Base-by-base conservation (phyloP, 352 stramenopile species). In the Globisporangium cystogenes region DNA sequence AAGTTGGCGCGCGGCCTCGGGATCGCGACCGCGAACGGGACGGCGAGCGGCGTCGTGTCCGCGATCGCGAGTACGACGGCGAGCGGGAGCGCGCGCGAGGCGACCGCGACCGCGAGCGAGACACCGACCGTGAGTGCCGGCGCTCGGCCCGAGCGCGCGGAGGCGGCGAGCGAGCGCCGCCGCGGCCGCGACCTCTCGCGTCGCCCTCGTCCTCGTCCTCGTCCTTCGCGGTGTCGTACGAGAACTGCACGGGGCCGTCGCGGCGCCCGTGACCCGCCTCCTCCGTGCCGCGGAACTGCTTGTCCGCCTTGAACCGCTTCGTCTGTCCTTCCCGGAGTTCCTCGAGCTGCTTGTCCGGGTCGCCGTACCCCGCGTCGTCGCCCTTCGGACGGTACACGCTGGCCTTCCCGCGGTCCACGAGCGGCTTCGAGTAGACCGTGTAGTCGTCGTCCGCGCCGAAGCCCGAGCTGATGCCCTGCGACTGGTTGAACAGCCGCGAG, bases 371-470 rank as follows among this genome's bases (percentile, higher is more conserved):
- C 52, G 95, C 87, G 6, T 88, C 88, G 52, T 96, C 84, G 18
- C 72, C 82, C 66, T 96, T 97, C 10, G 88, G 88, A 15, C 85
- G 83, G 65, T 96, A 96, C 51, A 96, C 84, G 27, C 79, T 92
- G 3, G 82, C 86, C 55, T 95, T 92, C 44, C 86, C 86, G 12
- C 88, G 83, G 55, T 96, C 86, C 44, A 99, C 96, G 65, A 99
- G 82, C 14, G 96, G 95, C 70, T 99, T 98, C 8, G 79, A 96
- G 73, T 99, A 99, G 1, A 98, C 87, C 59, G 97, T 98, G 74
- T 99, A 99, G 41, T 99, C 97, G 60, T 99, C 97, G 20, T 99
- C 97, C 5, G 72, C 70, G 10, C 96, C 97, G 80, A 99, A 99
- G 29, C 97, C 97, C 21, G 88, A 89, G 57, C 90, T 83, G 50